Conservation (phyloP, 1,284 basidiomycete species). For the Kwoniella shivajii region DNA sequence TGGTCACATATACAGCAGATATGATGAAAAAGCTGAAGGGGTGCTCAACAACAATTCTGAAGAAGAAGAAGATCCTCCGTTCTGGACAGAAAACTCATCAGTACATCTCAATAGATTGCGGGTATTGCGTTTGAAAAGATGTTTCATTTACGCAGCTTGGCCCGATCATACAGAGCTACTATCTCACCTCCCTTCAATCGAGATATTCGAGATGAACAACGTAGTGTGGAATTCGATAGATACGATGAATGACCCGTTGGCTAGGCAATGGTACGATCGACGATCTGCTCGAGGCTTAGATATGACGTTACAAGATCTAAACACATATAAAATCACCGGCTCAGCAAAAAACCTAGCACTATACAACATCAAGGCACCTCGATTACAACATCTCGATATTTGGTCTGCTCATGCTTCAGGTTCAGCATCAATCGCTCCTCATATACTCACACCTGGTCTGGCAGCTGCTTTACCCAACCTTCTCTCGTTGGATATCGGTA, state of each 20-base stretch:
- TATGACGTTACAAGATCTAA: not conserved
- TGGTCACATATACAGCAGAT: not conserved
- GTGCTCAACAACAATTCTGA: not conserved
- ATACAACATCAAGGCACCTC: slow-evolving; percentile 6
- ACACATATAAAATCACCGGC: not conserved
- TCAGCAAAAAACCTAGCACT: not conserved
- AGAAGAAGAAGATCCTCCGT: not conserved
- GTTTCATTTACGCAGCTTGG: not conserved
- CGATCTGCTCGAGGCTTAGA: not conserved
- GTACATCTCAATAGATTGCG: not conserved
- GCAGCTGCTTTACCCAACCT: slow-evolving; percentile 19
- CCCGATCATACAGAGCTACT: slow-evolving; percentile 3
- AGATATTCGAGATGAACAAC: slow-evolving; percentile 1
- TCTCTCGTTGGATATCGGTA: slow-evolving; percentile 32
- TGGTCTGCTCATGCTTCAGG: not conserved
- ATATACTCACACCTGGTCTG: slow-evolving; percentile 18
- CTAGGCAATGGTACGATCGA: not conserved
- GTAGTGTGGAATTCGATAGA: not conserved
- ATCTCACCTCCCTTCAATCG: not conserved
- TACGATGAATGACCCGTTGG: not conserved
- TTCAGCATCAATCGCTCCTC: not conserved
- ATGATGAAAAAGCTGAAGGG: not conserved
- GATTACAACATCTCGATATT: slow-evolving; percentile 19
- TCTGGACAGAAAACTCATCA: not conserved
- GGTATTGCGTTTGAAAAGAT: not conserved